These are phyloP conservation scores for Spergularia marina DNA, from an alignment of 148 eudicot species.

Conservation along the genomic window DNA sequence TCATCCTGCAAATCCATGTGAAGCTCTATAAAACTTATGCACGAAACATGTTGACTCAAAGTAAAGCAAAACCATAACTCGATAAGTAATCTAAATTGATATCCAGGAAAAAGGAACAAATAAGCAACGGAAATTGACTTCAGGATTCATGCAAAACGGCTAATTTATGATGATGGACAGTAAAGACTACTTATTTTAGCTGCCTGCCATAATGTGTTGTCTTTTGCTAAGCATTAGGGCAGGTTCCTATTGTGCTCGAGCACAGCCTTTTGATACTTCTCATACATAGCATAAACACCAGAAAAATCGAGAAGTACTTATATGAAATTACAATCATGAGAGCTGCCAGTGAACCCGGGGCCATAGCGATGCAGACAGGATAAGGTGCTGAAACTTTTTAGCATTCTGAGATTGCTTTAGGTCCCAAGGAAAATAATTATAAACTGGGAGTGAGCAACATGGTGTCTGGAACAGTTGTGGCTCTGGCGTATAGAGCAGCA, in stretches of 20 bases:
- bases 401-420: background rate
- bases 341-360: too few species aligned
- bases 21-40: background rate
- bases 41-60: background rate
- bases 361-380: background rate
- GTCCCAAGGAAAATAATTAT: background rate
- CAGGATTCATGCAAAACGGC: background rate
- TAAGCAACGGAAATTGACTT: background rate
- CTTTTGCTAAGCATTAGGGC: background rate
- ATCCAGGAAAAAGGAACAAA: background rate
- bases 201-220: background rate
- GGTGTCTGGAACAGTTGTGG: too few species aligned
- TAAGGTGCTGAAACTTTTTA: background rate
- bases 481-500: too few species aligned
- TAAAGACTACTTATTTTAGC: background rate
- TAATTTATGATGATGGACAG: background rate
- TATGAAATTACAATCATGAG: too few species aligned
- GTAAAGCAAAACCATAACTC: background rate
- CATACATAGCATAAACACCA: too few species aligned
- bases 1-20: constrained; percentile 53
- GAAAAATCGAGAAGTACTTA: too few species aligned
- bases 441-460: background rate
- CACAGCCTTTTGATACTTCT: background rate
- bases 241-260: background rate
- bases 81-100: background rate